Evolutionary conservation across 192 early-diverging fungal species (phyloP), one percentile per base, ranked within the genome.

Genomic region (Geranomyces variabilis): DNA sequence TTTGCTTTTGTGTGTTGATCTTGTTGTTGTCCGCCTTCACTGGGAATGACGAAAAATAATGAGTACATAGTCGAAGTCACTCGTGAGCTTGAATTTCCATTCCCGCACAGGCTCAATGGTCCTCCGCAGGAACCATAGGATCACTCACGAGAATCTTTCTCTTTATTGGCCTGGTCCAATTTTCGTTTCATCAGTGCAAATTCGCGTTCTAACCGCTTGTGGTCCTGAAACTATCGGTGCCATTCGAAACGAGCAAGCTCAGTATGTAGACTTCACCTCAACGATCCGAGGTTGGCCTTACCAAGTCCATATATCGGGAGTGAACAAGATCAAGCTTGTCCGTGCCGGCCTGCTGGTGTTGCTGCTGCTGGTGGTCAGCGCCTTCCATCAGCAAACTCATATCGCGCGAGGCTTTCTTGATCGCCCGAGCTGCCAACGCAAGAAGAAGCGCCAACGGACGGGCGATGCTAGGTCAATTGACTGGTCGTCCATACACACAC

Each of bases 401-500:
- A 55, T 88, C 86, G 49, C 72, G 84, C 45, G 82, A 79, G 19
- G 84, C 81, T 66, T 87, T 88, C 71, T 83, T 87, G 58, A 88
- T 77, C 8, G 81, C 82, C 60, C 83, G 84, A 17, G 84, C 87
- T 88, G 78, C 17, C 6, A 7, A 60, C 3, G 51, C 19, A 3
- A 17, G 19, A 6, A 53, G 36, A 41, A 10, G 36, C 36, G 10
- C 36, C 36, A 10, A 41, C 36, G 10, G 10, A 41, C 36, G 36
- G 10, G 5, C 36, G 36, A 7, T 10, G 3, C 36, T 7, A 41
- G 36, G 36, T 41, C 36, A 41, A 41, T 41, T 7, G 5, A 7
- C 36, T 41, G 36, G n/a, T n/a, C n/a, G n/a, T n/a, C n/a, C n/a
- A n/a, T n/a, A n/a, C n/a, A n/a, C n/a, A n/a, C n/a, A n/a, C n/a